Evolutionary conservation across 306 rosid species (phyloP), one percentile per base, ranked within the genome.

Genomic region (Vigna hirtella): DNA sequence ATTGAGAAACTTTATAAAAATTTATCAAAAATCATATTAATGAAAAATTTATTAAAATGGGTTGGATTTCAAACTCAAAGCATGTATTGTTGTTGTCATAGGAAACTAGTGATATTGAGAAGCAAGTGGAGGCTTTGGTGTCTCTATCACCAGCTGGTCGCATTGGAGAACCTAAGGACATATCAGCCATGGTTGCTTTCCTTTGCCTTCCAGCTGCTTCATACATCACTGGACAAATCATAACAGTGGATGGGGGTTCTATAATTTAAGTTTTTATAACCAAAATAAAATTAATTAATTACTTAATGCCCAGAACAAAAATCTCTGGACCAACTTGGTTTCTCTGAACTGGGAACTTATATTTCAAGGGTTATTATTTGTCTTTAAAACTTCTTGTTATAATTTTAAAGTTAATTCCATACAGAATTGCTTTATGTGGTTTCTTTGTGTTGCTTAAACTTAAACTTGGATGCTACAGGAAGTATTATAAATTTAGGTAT

Each of bases 161-260:
- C 1, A 0, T 63, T 0, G 93, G 79, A 51, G 85, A 88, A 63
- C 63, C 88, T 2, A 74, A 38, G n/a, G 94, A 89, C n/a, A 80
- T 87, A 30, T 83, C 97, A 5, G 42, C 86, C 11, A 1, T 90
- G 56, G 91, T 90, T 22, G 82, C 86, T 1, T 90, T 89, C 72
- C 86, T 89, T 6, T 91, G 93, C 70, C 91, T 91, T 30, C 93
- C 90, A 0, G 88, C 84, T 24, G 84, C 97, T 30, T 83, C 94
- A 9, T 83, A 79, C 59, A 82, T 89, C 57, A 91, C 87, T 10
- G 90, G 97, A 18, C 92, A 89, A 22, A 20, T 82, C 45, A 80
- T 89, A 18, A 42, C 66, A 38, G 85, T 70, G 0, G 94, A 89
- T 58, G 97, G 92, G 11, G 97, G 94, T 30, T 86, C 18, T 72